phyloP scores from a whole-genome alignment of 805 yeast species.

The Dipodascus albidus region DNA sequence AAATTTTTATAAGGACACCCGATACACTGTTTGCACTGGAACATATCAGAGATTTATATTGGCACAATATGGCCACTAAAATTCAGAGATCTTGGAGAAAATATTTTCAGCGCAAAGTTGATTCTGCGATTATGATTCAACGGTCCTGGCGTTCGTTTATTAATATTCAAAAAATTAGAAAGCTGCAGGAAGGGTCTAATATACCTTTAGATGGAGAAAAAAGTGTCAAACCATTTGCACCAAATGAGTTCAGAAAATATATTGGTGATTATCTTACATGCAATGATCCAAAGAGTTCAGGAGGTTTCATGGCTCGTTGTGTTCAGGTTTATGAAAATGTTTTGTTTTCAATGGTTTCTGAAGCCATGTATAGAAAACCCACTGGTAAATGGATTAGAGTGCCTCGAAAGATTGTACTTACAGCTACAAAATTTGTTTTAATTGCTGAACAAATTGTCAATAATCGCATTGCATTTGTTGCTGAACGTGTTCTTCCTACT shows the following conservation, averaged over 20 bases:
- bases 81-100: constrained; percentile 96
- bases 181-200: constrained; percentile 77
- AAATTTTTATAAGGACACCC: constrained; percentile 92
- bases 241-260: constrained; percentile 77
- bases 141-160: constrained; percentile 68
- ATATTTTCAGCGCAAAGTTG: constrained; percentile 66
- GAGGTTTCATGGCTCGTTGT: constrained; percentile 60
- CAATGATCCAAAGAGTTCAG: constrained; percentile 64
- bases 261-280: constrained; percentile 92
- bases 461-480: constrained; percentile 42
- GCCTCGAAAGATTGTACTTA: constrained; percentile 61
- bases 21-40: constrained; percentile 93
- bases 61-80: constrained; percentile 97
- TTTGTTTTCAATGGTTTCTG: constrained; percentile 74
- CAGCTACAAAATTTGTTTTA: constrained; percentile 50
- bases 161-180: constrained; percentile 73
- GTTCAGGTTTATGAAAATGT: constrained; percentile 58
- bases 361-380: constrained; percentile 70
- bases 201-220: constrained; percentile 59
- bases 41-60: constrained; percentile 90
- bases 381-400: constrained; percentile 82
- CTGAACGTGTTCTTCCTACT: constrained; percentile 55
- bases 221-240: constrained; percentile 79
- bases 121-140: constrained; percentile 75
- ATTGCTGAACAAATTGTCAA: constrained; percentile 65